Percentiles rank a stretch among this genome's conserved stretches.
Evolutionary conservation across 257 asterid species (phyloP).

Genomic region (Primulina eburnea): DNA sequence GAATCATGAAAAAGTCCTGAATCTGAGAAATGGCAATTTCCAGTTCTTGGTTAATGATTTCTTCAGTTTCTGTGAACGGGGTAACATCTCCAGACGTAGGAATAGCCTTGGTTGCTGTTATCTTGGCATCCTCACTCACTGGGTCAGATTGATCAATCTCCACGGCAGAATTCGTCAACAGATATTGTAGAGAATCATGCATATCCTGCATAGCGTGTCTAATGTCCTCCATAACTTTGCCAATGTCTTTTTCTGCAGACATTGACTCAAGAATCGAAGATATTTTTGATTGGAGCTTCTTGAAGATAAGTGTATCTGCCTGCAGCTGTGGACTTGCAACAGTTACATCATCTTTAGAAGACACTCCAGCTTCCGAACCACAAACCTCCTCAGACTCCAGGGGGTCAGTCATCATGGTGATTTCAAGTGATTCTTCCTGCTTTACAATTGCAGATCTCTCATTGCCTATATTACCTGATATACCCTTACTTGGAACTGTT

Average conservation of each 20-base stretch:
- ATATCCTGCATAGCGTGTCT: constrained; percentile 56
- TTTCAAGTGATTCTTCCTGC: neutral
- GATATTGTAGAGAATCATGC: constrained; percentile 33
- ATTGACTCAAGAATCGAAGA: constrained; percentile 56
- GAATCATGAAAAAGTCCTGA: constrained; percentile 53
- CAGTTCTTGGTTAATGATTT: constrained; percentile 44
- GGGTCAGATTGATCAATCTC: constrained; percentile 34
- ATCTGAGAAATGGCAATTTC: constrained; percentile 61
- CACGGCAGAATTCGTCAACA: constrained; percentile 28
- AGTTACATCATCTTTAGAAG: constrained; percentile 28
- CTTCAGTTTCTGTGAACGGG: constrained; percentile 25
- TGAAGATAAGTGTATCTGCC: constrained; percentile 38
- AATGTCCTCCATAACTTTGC: constrained; percentile 50
- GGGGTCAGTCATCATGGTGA: constrained; percentile 1
- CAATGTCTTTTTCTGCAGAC: constrained; percentile 51
- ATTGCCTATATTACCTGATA: constrained; percentile 31
- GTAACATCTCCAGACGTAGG: constrained; percentile 34
- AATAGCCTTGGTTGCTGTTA: constrained; percentile 30
- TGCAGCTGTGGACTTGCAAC: constrained; percentile 33
- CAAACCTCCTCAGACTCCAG: constrained; percentile 27
- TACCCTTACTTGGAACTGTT: constrained; percentile 33
- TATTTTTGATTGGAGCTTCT: constrained; percentile 57
- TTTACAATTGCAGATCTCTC: neutral
- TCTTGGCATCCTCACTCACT: constrained; percentile 31
- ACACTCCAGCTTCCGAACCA: constrained; percentile 28